Percentiles rank a stretch among this genome's conserved stretches.
phyloP scores from a whole-genome alignment of 2,329 filamentous ascomycete species.

The Fusarium torreyae region DNA sequence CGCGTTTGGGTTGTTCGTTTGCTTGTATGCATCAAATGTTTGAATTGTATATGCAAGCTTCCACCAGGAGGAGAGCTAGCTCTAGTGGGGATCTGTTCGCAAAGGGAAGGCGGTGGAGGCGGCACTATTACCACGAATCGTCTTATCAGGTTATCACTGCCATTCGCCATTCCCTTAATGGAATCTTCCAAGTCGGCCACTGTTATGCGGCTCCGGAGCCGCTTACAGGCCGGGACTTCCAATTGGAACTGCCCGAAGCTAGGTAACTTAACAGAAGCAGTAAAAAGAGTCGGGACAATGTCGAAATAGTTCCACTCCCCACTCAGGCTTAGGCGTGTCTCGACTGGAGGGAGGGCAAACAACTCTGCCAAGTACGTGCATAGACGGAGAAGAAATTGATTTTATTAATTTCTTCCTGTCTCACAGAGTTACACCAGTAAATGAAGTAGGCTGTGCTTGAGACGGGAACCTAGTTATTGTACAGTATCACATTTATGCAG shows the following conservation, averaged over 20 bases:
- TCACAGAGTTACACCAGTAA: background rate
- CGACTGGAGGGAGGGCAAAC: constrained; percentile 21
- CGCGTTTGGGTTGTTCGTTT: constrained; percentile 20
- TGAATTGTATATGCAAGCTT: constrained; percentile 35
- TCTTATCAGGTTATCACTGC: constrained; percentile 21
- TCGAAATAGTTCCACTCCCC: constrained; percentile 46
- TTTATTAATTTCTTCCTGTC: constrained; percentile 2
- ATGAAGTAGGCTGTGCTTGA: constrained; percentile 5
- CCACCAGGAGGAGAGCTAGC: constrained; percentile 38
- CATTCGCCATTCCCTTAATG: background rate
- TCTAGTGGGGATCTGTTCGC: constrained; percentile 28
- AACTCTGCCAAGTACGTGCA: constrained; percentile 16
- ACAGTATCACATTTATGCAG: background rate
- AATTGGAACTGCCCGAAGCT: constrained; percentile 9
- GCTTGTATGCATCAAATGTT: constrained; percentile 15
- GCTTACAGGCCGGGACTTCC: constrained; percentile 15
- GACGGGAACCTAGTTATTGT: background rate
- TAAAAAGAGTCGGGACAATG: constrained; percentile 32
- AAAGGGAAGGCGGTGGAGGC: constrained; percentile 44
- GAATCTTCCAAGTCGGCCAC: constrained; percentile 9
- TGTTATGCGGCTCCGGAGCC: constrained; percentile 27
- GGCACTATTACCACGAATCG: background rate
- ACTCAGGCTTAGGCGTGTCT: constrained; percentile 38
- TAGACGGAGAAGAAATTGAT: constrained; percentile 18
- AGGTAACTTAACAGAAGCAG: constrained; percentile 25